Conservation (phyloP, 2,329 filamentous ascomycete genomes). For the Cryphonectria naterciae region DNA sequence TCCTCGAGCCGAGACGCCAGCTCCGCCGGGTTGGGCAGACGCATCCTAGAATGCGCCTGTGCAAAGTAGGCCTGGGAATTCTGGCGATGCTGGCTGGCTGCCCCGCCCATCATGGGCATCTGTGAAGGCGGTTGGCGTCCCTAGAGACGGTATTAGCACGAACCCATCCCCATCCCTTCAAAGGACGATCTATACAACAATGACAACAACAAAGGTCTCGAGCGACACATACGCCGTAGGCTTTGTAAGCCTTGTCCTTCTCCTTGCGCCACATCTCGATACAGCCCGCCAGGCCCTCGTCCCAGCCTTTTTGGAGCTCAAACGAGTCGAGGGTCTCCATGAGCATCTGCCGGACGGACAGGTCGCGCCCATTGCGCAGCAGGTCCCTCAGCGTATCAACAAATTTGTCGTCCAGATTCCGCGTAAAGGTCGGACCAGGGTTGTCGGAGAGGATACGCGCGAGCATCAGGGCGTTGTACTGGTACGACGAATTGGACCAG, state of each 20-base stretch:
- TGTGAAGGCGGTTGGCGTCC: constrained; percentile 37
- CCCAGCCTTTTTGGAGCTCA: constrained; percentile 70
- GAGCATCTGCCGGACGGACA: constrained; percentile 80
- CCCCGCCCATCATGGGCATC: constrained; percentile 42
- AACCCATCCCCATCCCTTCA: neutral
- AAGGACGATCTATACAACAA: neutral
- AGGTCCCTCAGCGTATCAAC: constrained; percentile 75
- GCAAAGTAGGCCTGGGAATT: constrained; percentile 64
- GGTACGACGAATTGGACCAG: constrained; percentile 66
- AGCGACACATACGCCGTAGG: constrained; percentile 50
- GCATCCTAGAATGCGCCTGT: constrained; percentile 51
- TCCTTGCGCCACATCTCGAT: constrained; percentile 90
- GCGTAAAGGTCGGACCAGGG: constrained; percentile 87
- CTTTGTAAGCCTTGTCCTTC: constrained; percentile 66
- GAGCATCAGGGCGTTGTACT: constrained; percentile 97
- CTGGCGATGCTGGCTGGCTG: constrained; percentile 48
- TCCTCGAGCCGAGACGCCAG: constrained; percentile 85
- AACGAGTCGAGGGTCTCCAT: constrained; percentile 85
- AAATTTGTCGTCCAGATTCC: constrained; percentile 86
- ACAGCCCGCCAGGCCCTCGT: constrained; percentile 73
- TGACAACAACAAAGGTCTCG: neutral
- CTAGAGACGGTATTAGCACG: constrained; percentile 27
- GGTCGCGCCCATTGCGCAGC: constrained; percentile 71
- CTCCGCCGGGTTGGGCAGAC: constrained; percentile 72
- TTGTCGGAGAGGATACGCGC: constrained; percentile 91